phyloP scores from a whole-genome alignment of 495 filamentous ascomycete species.

The Penicillium parvum region DNA sequence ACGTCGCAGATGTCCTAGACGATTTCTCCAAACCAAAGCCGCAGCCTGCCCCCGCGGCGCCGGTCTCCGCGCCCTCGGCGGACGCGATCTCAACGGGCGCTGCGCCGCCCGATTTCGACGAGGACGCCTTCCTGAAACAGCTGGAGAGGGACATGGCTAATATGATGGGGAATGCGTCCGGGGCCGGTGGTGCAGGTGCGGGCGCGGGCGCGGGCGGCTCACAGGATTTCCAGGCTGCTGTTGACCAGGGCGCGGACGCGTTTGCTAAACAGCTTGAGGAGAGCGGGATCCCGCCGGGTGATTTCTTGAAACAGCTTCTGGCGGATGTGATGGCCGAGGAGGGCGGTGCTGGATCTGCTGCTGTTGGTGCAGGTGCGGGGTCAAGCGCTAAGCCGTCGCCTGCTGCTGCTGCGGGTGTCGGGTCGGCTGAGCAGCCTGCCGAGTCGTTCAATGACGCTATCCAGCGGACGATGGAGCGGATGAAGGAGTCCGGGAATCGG shows the following conservation, averaged over 20 bases:
- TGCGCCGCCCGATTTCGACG: constrained; percentile 31
- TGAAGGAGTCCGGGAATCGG: constrained; percentile 79
- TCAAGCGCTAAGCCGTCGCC: constrained; percentile 6
- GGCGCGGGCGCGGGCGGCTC: constrained; percentile 12
- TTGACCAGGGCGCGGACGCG: constrained; percentile 38
- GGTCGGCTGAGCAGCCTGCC: constrained; percentile 19
- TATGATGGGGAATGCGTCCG: constrained; percentile 52
- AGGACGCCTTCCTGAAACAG: constrained; percentile 71
- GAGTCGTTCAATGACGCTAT: constrained; percentile 88
- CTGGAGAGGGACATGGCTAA: constrained; percentile 84
- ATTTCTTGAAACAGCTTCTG: constrained; percentile 76
- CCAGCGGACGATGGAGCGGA: constrained; percentile 84
- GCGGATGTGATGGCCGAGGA: constrained; percentile 80
- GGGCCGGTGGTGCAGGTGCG: too few relatives aligned
- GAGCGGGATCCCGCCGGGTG: constrained; percentile 64
- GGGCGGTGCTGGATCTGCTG: constrained; percentile 31
- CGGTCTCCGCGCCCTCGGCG: constrained; percentile 9
- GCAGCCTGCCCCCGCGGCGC: constrained; percentile 22
- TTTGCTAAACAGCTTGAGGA: constrained; percentile 80
- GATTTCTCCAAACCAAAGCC: constrained; percentile 64
- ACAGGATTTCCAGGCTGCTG: constrained; percentile 23
- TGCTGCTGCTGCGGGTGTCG: constrained; percentile 17
- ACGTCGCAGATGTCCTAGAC: constrained; percentile 73
- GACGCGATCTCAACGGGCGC: constrained; percentile 7
- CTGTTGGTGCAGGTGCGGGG: too few relatives aligned